Base-by-base conservation (phyloP, 192 early-diverging fungal species). In the Helicostylum pulchrum region DNA sequence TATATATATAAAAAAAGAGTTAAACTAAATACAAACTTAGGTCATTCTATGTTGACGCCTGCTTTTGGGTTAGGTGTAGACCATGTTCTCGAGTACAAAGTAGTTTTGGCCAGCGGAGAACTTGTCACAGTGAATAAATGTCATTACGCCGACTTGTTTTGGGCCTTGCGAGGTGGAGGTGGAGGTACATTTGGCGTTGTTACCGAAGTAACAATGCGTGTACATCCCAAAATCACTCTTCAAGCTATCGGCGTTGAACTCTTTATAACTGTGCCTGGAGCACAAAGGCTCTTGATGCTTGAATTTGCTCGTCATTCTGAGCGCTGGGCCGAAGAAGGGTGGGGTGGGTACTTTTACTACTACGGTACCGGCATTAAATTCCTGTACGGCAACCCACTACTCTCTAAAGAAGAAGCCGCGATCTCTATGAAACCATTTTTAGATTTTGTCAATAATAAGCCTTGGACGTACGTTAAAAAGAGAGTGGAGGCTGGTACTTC, bases 121-220 rank as follows among this genome's bases (percentile, higher is more conserved):
- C 1, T 77, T 12, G 26, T 54, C 1, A 61, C 61, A 43, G 71
- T 71, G 17, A 84, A 81, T 73, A 21, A 47, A 9, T 64, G 63
- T 39, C 60, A 67, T 21, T 72, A 88, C 61, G 20, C 60, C 5
- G 87, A 89, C 67, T 61, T 90, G 15, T 89, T 85, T 55, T 89
- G 73, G 70, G 84, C 85, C 0, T 52, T 87, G 2, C 68, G 84
- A 43, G 87, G 85, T n/a, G 88, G 80, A 10, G 85, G 86, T 6
- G 79, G 77, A 44, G 72, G 75, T n/a, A 76, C 61, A 15, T 82
- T 55, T 65, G 80, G 71, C 42, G 68, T 84, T 8, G 76, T 82
- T 17, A 76, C 77, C 11, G 52, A 72, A 10, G 73, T 78, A 32
- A 72, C 62, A 7, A 53, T 83, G 20, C 53, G 47, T 10, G 48